These are phyloP conservation scores for Annulohypoxylon bovei DNA, from an alignment of 495 filamentous ascomycete species.

Conservation along the genomic window DNA sequence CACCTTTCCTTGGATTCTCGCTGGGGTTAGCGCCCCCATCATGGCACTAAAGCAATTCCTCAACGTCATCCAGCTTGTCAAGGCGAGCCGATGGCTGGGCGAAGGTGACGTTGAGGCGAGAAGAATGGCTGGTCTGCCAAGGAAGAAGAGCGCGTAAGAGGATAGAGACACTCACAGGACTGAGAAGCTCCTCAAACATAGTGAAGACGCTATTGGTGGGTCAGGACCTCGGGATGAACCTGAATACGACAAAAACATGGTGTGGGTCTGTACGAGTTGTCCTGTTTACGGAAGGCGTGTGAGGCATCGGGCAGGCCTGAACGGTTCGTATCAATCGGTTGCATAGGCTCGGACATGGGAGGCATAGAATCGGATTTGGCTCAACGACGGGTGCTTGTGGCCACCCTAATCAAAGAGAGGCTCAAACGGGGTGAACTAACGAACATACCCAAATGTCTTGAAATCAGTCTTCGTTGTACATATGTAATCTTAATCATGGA, in stretches of 20 bases:
- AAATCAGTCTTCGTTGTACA: constrained; percentile 28
- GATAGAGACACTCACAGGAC: neutral
- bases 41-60: constrained; percentile 93
- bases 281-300: constrained; percentile 21
- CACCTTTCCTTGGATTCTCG: constrained; percentile 85
- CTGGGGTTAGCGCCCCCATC: constrained; percentile 80
- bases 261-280: constrained; percentile 33
- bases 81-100: constrained; percentile 90
- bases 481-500: constrained; percentile 39
- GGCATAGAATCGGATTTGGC: constrained; percentile 31
- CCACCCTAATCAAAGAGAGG: constrained; percentile 7
- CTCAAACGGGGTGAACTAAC: constrained; percentile 17
- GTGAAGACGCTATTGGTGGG: neutral
- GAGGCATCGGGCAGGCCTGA: constrained; percentile 19
- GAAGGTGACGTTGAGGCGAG: constrained; percentile 79
- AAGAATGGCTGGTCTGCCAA: constrained; percentile 60
- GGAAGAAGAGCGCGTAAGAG: constrained; percentile 47
- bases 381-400: constrained; percentile 10
- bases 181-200: neutral
- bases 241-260: constrained; percentile 10
- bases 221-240: neutral
- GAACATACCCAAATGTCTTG: constrained; percentile 11
- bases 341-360: constrained; percentile 38
- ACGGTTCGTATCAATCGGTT: constrained; percentile 29
- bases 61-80: constrained; percentile 93